Evolutionary conservation across 2,329 filamentous ascomycete species (phyloP), one percentile per base, ranked within the genome.

Genomic region (Orbilia ellipsospora): DNA sequence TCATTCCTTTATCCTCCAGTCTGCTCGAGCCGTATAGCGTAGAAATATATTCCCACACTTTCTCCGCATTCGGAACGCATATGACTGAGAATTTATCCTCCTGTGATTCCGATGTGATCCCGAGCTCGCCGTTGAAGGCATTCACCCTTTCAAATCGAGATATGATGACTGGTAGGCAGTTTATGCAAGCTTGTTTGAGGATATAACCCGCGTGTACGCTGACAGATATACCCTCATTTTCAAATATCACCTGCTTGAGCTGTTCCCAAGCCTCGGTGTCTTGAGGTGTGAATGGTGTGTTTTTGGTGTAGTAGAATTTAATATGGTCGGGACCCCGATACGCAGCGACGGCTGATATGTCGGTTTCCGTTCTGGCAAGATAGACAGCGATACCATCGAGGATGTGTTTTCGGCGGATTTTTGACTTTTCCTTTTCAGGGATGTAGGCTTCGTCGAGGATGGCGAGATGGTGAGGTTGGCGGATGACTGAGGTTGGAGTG

Each of bases 1-100:
- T 72, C 1, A 72, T 16, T 18, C 7, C 50, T 12, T 28, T 57
- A 10, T 50, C 56, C n/a, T 59, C 42, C 28, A 64, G 10, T 6
- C 31, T n/a, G 10, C 28, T 51, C 1, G n/a, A 16, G 2, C 42
- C 59, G 44, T 63, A 57, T 6, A 23, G 15, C 0, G n/a, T 18
- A 0, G 54, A 0, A 18, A 72, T 59, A 16, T 57, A 45, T 13
- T 52, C 42, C 52, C 59, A 63, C 20, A 64, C 67, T 1, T 26
- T 59, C 7, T 50, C 59, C n/a, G 56, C 59, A 52, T 70, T 40
- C 4, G 66, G 66, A 50, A 70, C 59, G 45, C 36, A 60, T 4
- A 68, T 68, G 2, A 44, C 54, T 1, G 26, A 61, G 44, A 60
- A 60, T 2, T 68, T 57, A 20, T 57, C 55, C 7, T 68, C 55